Evolutionary conservation across 257 asterid genomes (phyloP).

Genomic region (Solanum phureja): DNA sequence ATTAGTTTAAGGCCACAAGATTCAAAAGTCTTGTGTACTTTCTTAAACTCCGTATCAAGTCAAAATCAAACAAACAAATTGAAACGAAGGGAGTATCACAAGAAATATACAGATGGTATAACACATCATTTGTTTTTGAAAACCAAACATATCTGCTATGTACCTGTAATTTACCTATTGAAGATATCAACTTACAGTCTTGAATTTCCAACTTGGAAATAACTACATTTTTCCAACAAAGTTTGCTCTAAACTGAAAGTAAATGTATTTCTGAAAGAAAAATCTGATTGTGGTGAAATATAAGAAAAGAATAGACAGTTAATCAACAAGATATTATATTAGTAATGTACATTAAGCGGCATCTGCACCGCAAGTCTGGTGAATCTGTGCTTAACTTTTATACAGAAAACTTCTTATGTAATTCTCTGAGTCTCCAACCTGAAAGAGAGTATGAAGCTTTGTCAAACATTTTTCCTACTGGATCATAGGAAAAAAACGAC

Average conservation of each 20-base stretch:
- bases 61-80: neutral
- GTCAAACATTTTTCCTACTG: neutral
- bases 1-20: neutral
- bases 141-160: neutral
- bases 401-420: neutral
- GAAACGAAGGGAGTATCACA: neutral
- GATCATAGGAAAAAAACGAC: neutral
- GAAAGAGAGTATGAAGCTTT: neutral
- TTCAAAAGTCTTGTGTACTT: neutral
- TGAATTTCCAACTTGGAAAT: neutral
- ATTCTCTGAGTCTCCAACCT: neutral
- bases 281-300: neutral
- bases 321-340: neutral
- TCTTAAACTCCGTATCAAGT: neutral
- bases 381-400: neutral
- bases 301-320: neutral
- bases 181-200: neutral
- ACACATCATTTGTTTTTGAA: neutral
- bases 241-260: neutral
- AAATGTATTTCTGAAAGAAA: neutral
- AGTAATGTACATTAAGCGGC: neutral
- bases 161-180: neutral
- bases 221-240: neutral
- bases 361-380: neutral
- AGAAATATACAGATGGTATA: neutral